Percentiles rank a stretch among this genome's conserved stretches.
These are phyloP conservation scores for Chrysosphaeria jannelii DNA, from an alignment of 2,329 filamentous ascomycete species.

Conservation along the genomic window DNA sequence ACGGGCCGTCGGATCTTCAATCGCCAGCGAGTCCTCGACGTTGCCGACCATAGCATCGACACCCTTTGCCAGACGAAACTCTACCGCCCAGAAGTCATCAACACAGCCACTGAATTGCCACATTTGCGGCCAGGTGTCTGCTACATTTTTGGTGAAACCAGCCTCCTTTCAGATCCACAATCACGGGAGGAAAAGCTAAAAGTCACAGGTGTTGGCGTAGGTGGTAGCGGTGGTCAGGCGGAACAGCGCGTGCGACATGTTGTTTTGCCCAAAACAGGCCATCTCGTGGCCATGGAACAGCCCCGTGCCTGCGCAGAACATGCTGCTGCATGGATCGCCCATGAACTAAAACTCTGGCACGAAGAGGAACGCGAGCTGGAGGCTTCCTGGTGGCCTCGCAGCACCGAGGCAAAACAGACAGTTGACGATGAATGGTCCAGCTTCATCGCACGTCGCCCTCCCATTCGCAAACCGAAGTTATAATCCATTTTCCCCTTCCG, in stretches of 20 bases:
- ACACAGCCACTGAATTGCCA: constrained; percentile 24
- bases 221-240: constrained; percentile 33
- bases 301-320: constrained; percentile 33
- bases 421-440: constrained; percentile 23
- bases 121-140: constrained; percentile 31
- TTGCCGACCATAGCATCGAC: constrained; percentile 11
- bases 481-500: too few relatives aligned
- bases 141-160: constrained; percentile 35
- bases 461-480: too few relatives aligned
- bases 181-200: constrained; percentile 26
- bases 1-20: constrained; percentile 12
- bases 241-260: constrained; percentile 37
- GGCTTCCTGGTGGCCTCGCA: constrained; percentile 18
- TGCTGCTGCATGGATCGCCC: constrained; percentile 22
- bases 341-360: constrained; percentile 26
- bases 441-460: too few relatives aligned
- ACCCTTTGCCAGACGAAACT: constrained; percentile 17
- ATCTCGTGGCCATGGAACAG: constrained; percentile 62
- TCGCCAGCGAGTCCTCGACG: constrained; percentile 14
- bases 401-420: constrained; percentile 21
- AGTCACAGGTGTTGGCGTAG: constrained; percentile 30
- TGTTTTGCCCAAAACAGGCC: constrained; percentile 33
- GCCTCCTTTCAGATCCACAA: constrained; percentile 20
- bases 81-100: constrained; percentile 33
- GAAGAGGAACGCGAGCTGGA: constrained; percentile 24